Base-by-base conservation (phyloP, 495 filamentous ascomycete genomes). In the Pseudotulostoma volvatum region DNA sequence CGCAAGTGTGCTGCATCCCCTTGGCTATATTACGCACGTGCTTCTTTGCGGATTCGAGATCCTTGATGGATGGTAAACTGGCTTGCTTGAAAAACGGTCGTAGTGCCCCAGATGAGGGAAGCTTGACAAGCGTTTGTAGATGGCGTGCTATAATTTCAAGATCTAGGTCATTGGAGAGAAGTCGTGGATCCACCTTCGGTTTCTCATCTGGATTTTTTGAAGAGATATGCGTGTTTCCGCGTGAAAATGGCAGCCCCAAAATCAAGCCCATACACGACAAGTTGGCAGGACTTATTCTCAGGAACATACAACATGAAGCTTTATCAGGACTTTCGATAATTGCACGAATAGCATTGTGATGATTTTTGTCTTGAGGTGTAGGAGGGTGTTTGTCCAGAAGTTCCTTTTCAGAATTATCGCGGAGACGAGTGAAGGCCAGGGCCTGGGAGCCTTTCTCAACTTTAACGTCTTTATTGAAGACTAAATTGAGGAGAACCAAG, bases 141-240 rank as follows among this genome's bases (percentile, higher is more conserved):
- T 60, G 59, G 35, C 66, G 58, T n/a, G 59, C 63, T 17, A 68
- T 55, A 9, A 70, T 51, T 33, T 59, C 56, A 1, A 64, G 19
- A 34, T 63, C 59, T 0, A 59, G 42, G 0, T 52, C 49, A 20
- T 63, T 50, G 0, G 53, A 52, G 0, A 53, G 33, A 28, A 45
- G 53, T 3, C 36, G 36, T 7, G 52, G 52, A 34, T 61, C 52
- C 28, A 50, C 38, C n/a, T 14, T 25, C 8, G 73, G 67, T n/a
- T 54, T 37, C 3, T 41, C 47, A 0, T 31, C 33, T 0, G 61
- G 42, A 33, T 68, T 51, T 4, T 55, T 28, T 7, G 59, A 61
- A 0, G 46, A 44, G 35, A 76, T 71, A 45, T 78, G 74, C 36
- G 77, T 62, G 30, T 49, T 68, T 3, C 74, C 74, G 7, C 73